A percentile compares a stretch with the other conserved stretches of the same genome.
Evolutionary conservation across 495 filamentous ascomycete genomes (phyloP).

Genomic region (Neurospora terricola): DNA sequence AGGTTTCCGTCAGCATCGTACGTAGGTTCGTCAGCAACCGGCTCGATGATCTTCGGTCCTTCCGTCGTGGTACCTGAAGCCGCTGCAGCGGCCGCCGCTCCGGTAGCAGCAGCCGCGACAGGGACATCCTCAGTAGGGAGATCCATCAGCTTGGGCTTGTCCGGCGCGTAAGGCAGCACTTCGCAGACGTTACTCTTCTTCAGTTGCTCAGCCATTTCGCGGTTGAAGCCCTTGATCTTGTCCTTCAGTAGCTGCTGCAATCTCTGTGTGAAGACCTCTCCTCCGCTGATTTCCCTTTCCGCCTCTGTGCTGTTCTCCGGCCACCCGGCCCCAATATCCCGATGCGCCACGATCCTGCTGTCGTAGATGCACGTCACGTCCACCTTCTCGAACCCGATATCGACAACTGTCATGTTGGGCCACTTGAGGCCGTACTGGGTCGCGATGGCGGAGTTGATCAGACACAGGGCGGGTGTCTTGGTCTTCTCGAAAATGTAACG

Average conservation of each 20-base stretch:
- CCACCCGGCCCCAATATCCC: constrained; percentile 17
- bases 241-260: constrained; percentile 57
- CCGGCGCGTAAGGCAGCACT: constrained; percentile 59
- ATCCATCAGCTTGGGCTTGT: constrained; percentile 43
- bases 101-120: constrained; percentile 34
- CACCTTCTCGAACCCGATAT: constrained; percentile 83
- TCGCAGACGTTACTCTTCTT: constrained; percentile 87
- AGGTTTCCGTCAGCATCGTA: constrained; percentile 35
- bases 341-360: constrained; percentile 46
- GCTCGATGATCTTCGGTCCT: constrained; percentile 24
- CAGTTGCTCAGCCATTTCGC: constrained; percentile 90
- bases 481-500: constrained; percentile 96
- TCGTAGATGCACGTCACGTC: constrained; percentile 85
- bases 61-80: constrained; percentile 14
- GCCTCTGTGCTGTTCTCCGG: constrained; percentile 37
- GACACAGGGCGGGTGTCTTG: constrained; percentile 77
- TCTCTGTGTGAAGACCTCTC: constrained; percentile 77
- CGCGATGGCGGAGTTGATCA: constrained; percentile 79
- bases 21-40: constrained; percentile 41
- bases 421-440: constrained; percentile 75
- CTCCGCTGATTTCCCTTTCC: constrained; percentile 61
- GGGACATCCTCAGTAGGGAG: constrained; percentile 51
- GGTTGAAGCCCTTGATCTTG: constrained; percentile 51
- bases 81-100: constrained; percentile 14
- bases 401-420: constrained; percentile 67